A percentile compares a stretch with the other conserved stretches of the same genome.
phyloP scores from a whole-genome alignment of 306 rosid species.

The Fragaria ananassa region DNA sequence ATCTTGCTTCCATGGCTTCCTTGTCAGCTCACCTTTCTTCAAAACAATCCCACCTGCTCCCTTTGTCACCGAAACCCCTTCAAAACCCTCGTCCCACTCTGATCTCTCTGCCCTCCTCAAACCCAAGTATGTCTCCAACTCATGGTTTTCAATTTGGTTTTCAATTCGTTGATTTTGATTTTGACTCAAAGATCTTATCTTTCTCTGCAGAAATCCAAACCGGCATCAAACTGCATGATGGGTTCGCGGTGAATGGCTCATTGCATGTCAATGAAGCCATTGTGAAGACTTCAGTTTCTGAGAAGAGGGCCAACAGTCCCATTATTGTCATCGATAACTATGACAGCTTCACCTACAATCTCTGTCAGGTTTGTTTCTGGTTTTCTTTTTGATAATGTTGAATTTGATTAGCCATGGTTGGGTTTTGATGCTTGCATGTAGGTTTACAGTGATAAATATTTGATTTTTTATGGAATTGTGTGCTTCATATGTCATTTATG shows the following conservation, averaged over 20 bases:
- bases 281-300: slow-evolving; percentile 17
- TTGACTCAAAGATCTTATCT: slow-evolving; percentile 5
- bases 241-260: slow-evolving; percentile 47
- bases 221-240: slow-evolving; percentile 30
- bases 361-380: slow-evolving; percentile 63
- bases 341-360: slow-evolving; percentile 90
- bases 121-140: background rate
- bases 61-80: slow-evolving; percentile 7
- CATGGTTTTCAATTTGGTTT: background rate
- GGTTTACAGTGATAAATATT: background rate
- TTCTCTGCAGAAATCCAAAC: slow-evolving; percentile 29
- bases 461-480: background rate
- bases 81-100: slow-evolving; percentile 18
- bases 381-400: background rate
- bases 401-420: background rate
- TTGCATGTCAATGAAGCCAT: slow-evolving; percentile 22
- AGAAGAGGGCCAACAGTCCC: slow-evolving; percentile 32
- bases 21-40: slow-evolving; percentile 12
- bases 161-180: background rate
- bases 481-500: background rate
- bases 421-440: slow-evolving; percentile 2
- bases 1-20: slow-evolving; percentile 34
- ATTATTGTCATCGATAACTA: slow-evolving; percentile 56
- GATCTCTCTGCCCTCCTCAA: background rate
- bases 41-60: slow-evolving; percentile 17